Conservation (phyloP, 495 filamentous ascomycete species). For the Penicilliopsis zonata region DNA sequence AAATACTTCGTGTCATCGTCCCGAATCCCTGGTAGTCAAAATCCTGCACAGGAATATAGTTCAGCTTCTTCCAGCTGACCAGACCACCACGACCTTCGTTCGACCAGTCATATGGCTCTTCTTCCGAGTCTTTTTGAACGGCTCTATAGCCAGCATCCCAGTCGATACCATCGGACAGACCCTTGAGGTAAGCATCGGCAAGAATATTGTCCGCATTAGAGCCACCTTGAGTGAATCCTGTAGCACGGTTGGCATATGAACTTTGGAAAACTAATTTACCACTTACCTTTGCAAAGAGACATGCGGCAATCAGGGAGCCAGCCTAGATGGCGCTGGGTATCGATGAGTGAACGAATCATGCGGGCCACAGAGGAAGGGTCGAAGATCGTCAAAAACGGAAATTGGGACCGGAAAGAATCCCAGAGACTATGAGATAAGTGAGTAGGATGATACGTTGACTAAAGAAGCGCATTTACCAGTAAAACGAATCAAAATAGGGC, state of each 20-base stretch:
- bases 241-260: conserved; percentile 1
- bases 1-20: conserved; percentile 57
- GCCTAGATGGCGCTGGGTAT: conserved; percentile 58
- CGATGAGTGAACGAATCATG: conserved; percentile 58
- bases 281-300: conserved; percentile 55
- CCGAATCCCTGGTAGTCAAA: conserved; percentile 64
- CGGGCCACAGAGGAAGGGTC: conserved; percentile 49
- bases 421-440: conserved; percentile 33
- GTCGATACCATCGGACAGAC: conserved; percentile 46
- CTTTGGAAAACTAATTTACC: no score
- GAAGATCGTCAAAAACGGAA: conserved; percentile 53
- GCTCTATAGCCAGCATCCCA: conserved; percentile 59
- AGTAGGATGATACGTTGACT: no score
- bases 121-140: conserved; percentile 58
- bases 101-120: conserved; percentile 52
- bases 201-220: conserved; percentile 67
- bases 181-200: conserved; percentile 65
- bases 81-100: conserved; percentile 67
- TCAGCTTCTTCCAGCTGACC: conserved; percentile 51
- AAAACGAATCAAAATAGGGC: conserved; percentile 47
- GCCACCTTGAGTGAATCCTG: conserved; percentile 53
- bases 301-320: conserved; percentile 57
- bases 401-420: conserved; percentile 55
- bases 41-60: conserved; percentile 58
- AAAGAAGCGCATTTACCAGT: no score